These are phyloP conservation scores for Leishmania martiniquensis DNA, from an alignment of 208 protist genomes.

Conservation along the genomic window DNA sequence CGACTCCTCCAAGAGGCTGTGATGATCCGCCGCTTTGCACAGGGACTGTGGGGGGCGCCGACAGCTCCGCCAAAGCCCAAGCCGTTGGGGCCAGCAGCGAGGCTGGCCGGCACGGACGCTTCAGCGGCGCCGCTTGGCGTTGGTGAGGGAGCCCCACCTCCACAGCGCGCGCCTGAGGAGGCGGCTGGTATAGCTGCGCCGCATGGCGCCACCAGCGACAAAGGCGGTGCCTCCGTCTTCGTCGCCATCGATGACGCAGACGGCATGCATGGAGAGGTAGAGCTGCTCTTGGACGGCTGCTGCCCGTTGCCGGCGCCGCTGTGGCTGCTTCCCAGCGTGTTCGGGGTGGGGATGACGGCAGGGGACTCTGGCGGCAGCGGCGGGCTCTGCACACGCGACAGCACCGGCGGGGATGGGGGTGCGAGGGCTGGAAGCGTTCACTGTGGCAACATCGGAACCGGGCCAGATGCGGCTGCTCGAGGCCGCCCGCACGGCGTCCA, in stretches of 20 bases:
- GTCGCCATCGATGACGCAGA: slow-evolving; percentile 1
- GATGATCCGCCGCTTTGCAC: slow-evolving; percentile 29
- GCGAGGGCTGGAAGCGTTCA: not conserved
- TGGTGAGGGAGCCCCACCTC: slow-evolving; percentile 3
- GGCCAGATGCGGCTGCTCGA: not conserved
- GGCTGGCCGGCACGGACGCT: not conserved
- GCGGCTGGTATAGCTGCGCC: not conserved
- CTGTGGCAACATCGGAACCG: not conserved
- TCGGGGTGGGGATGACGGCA: slow-evolving; percentile 8
- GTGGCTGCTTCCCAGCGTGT: slow-evolving; percentile 38
- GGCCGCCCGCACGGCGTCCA: not conserved
- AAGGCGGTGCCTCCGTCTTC: not conserved
- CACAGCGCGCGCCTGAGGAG: not conserved
- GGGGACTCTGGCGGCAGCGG: slow-evolving; percentile 1
- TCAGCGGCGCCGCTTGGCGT: not conserved
- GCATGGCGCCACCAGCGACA: not conserved
- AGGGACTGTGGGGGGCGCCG: slow-evolving; percentile 14
- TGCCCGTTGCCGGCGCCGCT: slow-evolving; percentile 41
- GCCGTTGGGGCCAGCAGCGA: too few relatives aligned
- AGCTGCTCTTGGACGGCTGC: slow-evolving; percentile 27
- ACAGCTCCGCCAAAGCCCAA: not conserved
- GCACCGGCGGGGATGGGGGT: slow-evolving; percentile 2
- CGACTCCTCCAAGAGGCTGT: slow-evolving; percentile 27
- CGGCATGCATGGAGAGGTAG: slow-evolving; percentile 21
- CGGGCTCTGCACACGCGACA: not conserved